Conservation (phyloP, 208 protist genomes). For the Leptomonas pyrrhocoris region DNA sequence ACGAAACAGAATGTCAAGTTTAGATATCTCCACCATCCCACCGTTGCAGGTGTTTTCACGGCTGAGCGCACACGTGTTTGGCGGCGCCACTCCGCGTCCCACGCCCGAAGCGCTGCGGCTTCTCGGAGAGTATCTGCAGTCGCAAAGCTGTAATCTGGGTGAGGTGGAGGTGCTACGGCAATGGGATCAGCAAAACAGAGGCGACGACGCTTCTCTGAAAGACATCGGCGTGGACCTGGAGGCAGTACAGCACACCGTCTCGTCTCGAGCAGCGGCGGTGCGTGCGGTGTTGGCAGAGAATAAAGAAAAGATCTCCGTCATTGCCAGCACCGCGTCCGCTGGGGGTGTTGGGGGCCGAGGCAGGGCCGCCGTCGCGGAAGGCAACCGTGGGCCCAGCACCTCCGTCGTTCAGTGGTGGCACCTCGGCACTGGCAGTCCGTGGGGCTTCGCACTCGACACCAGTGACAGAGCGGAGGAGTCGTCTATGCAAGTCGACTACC, state of each 20-base stretch:
- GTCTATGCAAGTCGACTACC: not conserved
- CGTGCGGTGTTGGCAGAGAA: slow-evolving; percentile 2
- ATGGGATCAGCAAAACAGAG: not conserved
- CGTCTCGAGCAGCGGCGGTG: slow-evolving; percentile 5
- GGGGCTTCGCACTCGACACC: slow-evolving; percentile 8
- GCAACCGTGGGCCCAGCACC: not conserved
- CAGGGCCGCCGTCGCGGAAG: not conserved
- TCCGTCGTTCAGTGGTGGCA: slow-evolving; percentile 31
- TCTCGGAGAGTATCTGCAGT: slow-evolving; percentile 10
- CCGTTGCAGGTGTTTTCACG: slow-evolving; percentile 21
- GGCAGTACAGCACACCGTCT: slow-evolving; percentile 1
- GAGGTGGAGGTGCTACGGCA: slow-evolving; percentile 25
- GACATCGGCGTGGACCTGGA: slow-evolving; percentile 4
- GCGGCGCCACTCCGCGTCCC: not conserved
- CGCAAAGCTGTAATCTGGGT: slow-evolving; percentile 19
- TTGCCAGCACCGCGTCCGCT: slow-evolving; percentile 2
- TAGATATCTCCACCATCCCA: slow-evolving; percentile 2
- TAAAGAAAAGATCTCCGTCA: slow-evolving; percentile 4
- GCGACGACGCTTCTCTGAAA: not conserved
- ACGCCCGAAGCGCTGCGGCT: slow-evolving; percentile 2
- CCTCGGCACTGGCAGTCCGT: slow-evolving; percentile 17
- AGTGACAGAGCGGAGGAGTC: not conserved
- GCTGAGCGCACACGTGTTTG: slow-evolving; percentile 8
- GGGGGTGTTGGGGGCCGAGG: not conserved
- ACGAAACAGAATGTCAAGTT: slow-evolving; percentile 5